These are phyloP conservation scores for Fusarium sp. DNA, from an alignment of 2,329 filamentous ascomycete genomes.

Conservation along the genomic window DNA sequence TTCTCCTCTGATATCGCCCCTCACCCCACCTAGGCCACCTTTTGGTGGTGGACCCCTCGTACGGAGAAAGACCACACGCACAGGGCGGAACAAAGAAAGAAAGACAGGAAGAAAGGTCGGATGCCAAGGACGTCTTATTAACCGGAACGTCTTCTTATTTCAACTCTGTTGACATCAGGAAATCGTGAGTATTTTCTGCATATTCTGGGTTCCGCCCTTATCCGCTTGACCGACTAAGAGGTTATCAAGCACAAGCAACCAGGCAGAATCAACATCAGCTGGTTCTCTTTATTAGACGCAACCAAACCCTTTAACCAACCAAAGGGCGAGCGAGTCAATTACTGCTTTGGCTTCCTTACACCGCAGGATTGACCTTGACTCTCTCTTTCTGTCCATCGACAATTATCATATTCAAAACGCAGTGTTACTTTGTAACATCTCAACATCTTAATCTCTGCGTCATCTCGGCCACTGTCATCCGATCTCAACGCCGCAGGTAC, in stretches of 20 bases:
- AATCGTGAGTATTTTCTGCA: neutral
- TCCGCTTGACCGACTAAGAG: slow-evolving; percentile 3
- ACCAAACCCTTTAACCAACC: slow-evolving; percentile 4
- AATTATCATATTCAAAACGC: slow-evolving; percentile 4
- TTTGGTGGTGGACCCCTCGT: slow-evolving; percentile 38
- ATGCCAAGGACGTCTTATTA: slow-evolving; percentile 22
- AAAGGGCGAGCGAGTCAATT: slow-evolving; percentile 4
- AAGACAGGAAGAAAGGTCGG: slow-evolving; percentile 26
- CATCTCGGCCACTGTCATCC: slow-evolving; percentile 26
- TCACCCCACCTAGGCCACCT: slow-evolving; percentile 35
- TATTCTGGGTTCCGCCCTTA: neutral
- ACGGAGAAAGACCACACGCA: slow-evolving; percentile 25
- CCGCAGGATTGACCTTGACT: slow-evolving; percentile 4
- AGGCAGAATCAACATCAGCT: slow-evolving; percentile 10
- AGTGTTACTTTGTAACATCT: slow-evolving; percentile 13
- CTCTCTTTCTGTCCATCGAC: neutral
- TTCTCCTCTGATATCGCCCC: slow-evolving; percentile 28
- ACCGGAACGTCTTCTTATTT: slow-evolving; percentile 1
- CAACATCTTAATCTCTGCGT: slow-evolving; percentile 24
- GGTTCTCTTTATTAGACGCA: slow-evolving; percentile 14
- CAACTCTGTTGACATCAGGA: neutral
- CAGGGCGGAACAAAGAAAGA: slow-evolving; percentile 40
- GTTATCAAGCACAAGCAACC: slow-evolving; percentile 4
- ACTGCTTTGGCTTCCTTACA: slow-evolving; percentile 4
- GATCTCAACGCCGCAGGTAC: slow-evolving; percentile 23